Base-by-base conservation (phyloP, 148 eudicot species). In the Cornus controversa region DNA sequence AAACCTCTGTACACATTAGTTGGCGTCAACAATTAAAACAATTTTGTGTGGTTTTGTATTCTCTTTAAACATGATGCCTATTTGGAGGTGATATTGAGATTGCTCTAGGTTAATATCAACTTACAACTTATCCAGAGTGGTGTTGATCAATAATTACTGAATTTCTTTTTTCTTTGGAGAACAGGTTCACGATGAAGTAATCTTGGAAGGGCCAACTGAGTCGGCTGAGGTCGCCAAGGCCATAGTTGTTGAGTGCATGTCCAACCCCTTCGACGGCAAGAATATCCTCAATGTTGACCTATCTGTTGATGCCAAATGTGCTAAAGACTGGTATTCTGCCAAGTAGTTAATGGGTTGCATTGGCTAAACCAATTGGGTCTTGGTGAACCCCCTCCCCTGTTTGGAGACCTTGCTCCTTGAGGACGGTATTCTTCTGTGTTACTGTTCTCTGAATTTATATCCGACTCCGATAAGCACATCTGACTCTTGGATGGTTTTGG, bases 171-270 rank as follows among this genome's bases (percentile, higher is more conserved):
- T 65, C 76, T 58, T 71, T 57, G 31, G 62, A 76, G 78, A 66
- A 45, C 92, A 93, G 99, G 93, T 93, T 69, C 98, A 96, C 69
- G 98, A 93, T 83, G 99, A 93, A 90, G 94, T 93, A 72, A 93
- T 93, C 62, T 72, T 96, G 36, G 98, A 96, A 83, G 99, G 99
- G 72, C 98, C 99, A 26, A 88, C 94, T 14, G 94, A 93, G 78
- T 93, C 98, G 2, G 91, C 92, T 4, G 94, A 84, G 84, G 89
- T 81, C 67, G 99, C 98, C 42, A 96, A 85, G 84, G 86, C 75
- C 42, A 84, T 93, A 10, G 99, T 96, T 54, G 93, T 96, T 26
- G 83, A 92, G 6, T 96, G 98, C 86, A 93, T 96, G 98, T 82
- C 97, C 62, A 88, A 96, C 69, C 99, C 99, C 63, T 96, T 96